Evolutionary conservation across 1,284 basidiomycete species (phyloP).

Genomic region (Irpex sp.): DNA sequence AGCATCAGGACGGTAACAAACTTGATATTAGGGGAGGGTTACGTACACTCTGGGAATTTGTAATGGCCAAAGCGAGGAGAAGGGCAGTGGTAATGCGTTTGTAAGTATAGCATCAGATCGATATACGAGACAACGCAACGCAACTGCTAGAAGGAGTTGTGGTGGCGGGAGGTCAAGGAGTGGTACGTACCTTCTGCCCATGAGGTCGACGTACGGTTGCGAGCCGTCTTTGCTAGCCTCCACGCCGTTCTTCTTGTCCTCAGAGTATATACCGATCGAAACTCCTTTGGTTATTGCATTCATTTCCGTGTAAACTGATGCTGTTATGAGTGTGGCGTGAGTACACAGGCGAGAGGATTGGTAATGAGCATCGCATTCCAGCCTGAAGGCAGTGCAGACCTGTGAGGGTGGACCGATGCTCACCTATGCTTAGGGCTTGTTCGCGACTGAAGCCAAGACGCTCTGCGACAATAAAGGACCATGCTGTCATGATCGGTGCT

Average conservation of each 20-base stretch:
- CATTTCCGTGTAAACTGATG: slow-evolving; percentile 90
- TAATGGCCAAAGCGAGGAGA: not conserved
- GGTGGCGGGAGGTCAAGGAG: not conserved
- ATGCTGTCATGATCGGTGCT: slow-evolving; percentile 92
- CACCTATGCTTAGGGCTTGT: slow-evolving; percentile 89
- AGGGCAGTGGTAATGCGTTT: not conserved
- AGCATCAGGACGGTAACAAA: not conserved
- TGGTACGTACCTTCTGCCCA: slow-evolving; percentile 73
- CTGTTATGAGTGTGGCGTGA: slow-evolving; percentile 34
- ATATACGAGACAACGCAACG: not conserved
- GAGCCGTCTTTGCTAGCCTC: slow-evolving; percentile 57
- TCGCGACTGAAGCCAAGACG: slow-evolving; percentile 80
- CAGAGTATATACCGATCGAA: slow-evolving; percentile 69
- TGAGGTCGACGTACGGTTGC: slow-evolving; percentile 91
- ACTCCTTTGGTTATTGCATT: slow-evolving; percentile 84
- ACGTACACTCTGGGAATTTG: slow-evolving; percentile 9
- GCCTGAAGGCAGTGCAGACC: slow-evolving; percentile 14
- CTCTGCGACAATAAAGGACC: slow-evolving; percentile 86
- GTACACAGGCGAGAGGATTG: slow-evolving; percentile 14
- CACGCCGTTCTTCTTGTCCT: slow-evolving; percentile 48
- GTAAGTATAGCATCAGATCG: not conserved
- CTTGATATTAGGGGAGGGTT: not conserved
- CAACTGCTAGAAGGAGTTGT: not conserved
- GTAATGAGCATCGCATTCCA: slow-evolving; percentile 14
- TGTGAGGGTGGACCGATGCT: slow-evolving; percentile 13